Conservation (phyloP, 495 filamentous ascomycete genomes). For the Hyaloscypha hepaticicola region DNA sequence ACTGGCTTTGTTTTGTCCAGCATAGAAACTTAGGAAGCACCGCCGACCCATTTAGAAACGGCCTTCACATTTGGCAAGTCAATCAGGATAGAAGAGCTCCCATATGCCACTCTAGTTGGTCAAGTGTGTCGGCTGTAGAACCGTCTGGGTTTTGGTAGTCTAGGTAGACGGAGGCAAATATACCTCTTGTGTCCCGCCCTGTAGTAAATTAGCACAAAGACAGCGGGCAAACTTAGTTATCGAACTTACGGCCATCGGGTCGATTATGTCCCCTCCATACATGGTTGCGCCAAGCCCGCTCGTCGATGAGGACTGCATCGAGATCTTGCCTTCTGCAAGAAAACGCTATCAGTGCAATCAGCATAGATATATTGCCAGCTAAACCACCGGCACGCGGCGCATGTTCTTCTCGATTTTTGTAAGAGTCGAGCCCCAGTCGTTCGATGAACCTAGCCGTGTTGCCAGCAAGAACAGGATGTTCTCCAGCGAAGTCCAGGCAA, state of each 20-base stretch:
- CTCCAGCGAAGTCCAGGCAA: conserved; percentile 14
- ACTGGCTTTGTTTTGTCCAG: too few relatives aligned
- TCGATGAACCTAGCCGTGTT: conserved; percentile 15
- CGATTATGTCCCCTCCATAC: conserved; percentile 20
- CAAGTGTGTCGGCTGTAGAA: conserved; percentile 10
- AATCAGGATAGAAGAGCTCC: conserved; percentile 3
- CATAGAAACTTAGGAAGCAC: too few relatives aligned
- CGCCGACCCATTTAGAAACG: not conserved
- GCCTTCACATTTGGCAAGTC: not conserved
- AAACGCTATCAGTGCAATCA: conserved; percentile 29
- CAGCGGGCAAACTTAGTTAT: not conserved
- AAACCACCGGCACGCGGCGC: conserved; percentile 9
- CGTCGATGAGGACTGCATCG: conserved; percentile 11
- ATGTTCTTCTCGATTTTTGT: not conserved
- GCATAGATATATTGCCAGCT: conserved; percentile 19
- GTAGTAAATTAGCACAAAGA: not conserved
- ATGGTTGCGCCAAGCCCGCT: conserved; percentile 24
- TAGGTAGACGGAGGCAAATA: conserved; percentile 26
- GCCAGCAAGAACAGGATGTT: conserved; percentile 9
- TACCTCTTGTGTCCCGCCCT: conserved; percentile 14
- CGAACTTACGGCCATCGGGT: conserved; percentile 27
- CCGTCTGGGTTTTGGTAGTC: conserved; percentile 25
- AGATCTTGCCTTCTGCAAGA: conserved; percentile 18
- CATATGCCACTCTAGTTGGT: conserved; percentile 14
- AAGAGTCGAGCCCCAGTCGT: conserved; percentile 9